Evolutionary conservation across 2,329 filamentous ascomycete species (phyloP).

Genomic region (Ceratocystiopsis brevicomis): DNA sequence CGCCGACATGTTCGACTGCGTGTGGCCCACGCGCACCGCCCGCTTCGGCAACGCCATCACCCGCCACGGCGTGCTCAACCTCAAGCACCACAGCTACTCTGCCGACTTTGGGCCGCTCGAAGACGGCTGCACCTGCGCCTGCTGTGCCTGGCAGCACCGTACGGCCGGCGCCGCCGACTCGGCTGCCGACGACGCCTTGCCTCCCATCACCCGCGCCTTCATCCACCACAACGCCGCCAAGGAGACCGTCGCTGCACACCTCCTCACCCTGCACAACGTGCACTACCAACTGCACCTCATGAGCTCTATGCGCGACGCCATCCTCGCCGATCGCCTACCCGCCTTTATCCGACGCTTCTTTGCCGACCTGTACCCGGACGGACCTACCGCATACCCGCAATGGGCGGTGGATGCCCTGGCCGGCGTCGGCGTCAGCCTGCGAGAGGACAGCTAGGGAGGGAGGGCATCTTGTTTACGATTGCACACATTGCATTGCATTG

Average conservation of each 20-base stretch:
- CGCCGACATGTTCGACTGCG: slow-evolving; percentile 98
- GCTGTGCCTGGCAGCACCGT: slow-evolving; percentile 34
- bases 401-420: slow-evolving; percentile 73
- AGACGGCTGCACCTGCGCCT: slow-evolving; percentile 60
- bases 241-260: slow-evolving; percentile 75
- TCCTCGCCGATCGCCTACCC: slow-evolving; percentile 66
- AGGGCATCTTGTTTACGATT: not conserved
- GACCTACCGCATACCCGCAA: slow-evolving; percentile 43
- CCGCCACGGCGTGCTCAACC: slow-evolving; percentile 58
- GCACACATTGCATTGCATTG: too few species aligned
- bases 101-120: slow-evolving; percentile 72
- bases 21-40: slow-evolving; percentile 93
- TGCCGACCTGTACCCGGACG: slow-evolving; percentile 46
- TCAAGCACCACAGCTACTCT: slow-evolving; percentile 58
- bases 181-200: slow-evolving; percentile 33
- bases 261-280: slow-evolving; percentile 88
- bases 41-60: slow-evolving; percentile 93
- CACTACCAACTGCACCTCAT: slow-evolving; percentile 81
- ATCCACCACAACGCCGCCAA: slow-evolving; percentile 84
- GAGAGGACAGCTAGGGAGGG: not conserved
- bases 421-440: slow-evolving; percentile 60
- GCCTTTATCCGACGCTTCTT: slow-evolving; percentile 67
- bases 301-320: slow-evolving; percentile 52
- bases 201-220: slow-evolving; percentile 74
- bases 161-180: slow-evolving; percentile 15